These are phyloP conservation scores for Phytophthora podocarpi DNA, from an alignment of 352 stramenopile genomes.

Conservation along the genomic window DNA sequence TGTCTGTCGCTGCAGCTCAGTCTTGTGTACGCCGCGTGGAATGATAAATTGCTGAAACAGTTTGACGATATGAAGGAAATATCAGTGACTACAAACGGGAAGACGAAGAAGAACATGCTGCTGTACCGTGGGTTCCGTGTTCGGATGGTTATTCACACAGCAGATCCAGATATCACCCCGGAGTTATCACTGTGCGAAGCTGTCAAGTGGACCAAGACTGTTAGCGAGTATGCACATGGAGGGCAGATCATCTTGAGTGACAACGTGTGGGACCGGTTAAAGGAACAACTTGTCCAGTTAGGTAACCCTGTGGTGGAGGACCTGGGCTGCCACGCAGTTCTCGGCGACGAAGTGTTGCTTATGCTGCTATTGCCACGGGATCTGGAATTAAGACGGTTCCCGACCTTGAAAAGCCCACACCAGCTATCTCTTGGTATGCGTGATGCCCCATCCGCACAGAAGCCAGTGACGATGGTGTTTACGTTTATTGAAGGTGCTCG, in stretches of 20 bases:
- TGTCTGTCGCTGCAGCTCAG: conserved; percentile 86
- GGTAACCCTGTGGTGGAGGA: conserved; percentile 91
- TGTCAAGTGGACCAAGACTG: conserved; percentile 86
- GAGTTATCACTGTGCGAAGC: conserved; percentile 75
- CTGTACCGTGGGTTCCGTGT: conserved; percentile 87
- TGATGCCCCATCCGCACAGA: conserved; percentile 77
- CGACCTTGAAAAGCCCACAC: conserved; percentile 70
- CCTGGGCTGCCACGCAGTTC: conserved; percentile 72
- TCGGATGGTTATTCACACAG: conserved; percentile 87
- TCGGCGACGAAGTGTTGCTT: conserved; percentile 76
- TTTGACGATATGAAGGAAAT: conserved; percentile 85
- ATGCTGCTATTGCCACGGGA: conserved; percentile 84
- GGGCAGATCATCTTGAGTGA: conserved; percentile 87
- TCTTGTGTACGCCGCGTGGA: conserved; percentile 87
- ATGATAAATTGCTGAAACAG: conserved; percentile 85
- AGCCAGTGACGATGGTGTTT: conserved; percentile 88
- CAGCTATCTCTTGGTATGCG: conserved; percentile 83
- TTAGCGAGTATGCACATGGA: conserved; percentile 83
- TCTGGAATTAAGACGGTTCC: conserved; percentile 76
- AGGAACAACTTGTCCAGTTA: conserved; percentile 86
- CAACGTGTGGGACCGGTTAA: conserved; percentile 85
- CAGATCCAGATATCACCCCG: conserved; percentile 50
- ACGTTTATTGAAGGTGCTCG: conserved; percentile 89
- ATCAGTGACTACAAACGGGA: conserved; percentile 53
- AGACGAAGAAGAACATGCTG: conserved; percentile 78